A percentile compares a stretch with the other conserved stretches of the same genome.
phyloP scores from a whole-genome alignment of 2,329 filamentous ascomycete genomes.

The Trichoderma oligosporum region DNA sequence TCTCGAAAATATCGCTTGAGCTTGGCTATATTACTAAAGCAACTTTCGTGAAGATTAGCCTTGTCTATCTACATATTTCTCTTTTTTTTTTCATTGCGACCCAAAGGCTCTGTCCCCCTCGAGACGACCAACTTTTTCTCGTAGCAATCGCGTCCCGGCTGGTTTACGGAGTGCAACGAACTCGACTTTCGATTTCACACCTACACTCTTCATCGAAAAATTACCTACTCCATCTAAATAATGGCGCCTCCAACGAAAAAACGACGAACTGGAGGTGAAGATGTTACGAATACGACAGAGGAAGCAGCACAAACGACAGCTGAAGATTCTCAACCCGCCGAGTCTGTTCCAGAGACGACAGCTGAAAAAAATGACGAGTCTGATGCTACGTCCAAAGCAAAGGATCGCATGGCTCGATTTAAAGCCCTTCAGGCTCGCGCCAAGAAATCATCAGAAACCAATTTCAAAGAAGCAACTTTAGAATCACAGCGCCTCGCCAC shows the following conservation, averaged over 20 bases:
- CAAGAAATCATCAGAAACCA: constrained; percentile 66
- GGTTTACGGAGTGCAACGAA: background rate
- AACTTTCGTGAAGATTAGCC: no score
- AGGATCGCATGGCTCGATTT: constrained; percentile 76
- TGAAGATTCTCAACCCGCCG: constrained; percentile 1
- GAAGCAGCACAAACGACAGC: background rate
- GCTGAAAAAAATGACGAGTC: constrained; percentile 23
- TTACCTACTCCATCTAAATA: background rate
- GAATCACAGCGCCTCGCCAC: constrained; percentile 76
- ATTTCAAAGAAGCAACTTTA: constrained; percentile 77
- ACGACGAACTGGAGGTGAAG: constrained; percentile 24
- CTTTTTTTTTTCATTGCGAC: no score
- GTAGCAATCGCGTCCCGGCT: background rate
- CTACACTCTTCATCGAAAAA: background rate
- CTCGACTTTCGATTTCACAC: background rate
- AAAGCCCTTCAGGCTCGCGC: constrained; percentile 81
- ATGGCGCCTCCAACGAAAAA: constrained; percentile 32
- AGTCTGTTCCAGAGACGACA: constrained; percentile 14
- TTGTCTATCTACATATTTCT: no score
- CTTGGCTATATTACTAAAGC: no score
- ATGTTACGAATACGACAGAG: constrained; percentile 10
- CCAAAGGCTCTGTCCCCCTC: background rate
- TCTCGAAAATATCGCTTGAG: no score
- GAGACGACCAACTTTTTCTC: background rate
- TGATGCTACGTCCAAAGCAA: constrained; percentile 44